Percentiles rank a stretch among this genome's conserved stretches.
phyloP scores from a whole-genome alignment of 345 rosid genomes.

The Citrus medica region DNA sequence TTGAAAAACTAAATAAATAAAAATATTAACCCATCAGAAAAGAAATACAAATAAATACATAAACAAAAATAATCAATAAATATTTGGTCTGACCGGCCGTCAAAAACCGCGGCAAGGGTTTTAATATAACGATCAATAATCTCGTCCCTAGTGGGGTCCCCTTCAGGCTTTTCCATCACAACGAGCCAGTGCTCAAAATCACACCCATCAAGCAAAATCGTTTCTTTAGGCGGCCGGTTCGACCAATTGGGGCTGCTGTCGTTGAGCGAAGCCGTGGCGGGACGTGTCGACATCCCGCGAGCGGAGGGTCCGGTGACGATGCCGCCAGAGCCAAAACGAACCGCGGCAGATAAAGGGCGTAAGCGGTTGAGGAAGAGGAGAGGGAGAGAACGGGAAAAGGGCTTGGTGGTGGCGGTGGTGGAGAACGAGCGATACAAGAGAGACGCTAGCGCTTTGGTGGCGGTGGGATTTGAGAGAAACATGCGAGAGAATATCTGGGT shows the following conservation, averaged over 20 bases:
- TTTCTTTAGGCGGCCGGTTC: slow-evolving; percentile 87
- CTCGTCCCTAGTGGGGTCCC: slow-evolving; percentile 75
- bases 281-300: slow-evolving; percentile 39
- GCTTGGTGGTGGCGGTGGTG: slow-evolving; percentile 8
- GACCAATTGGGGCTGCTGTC: slow-evolving; percentile 87
- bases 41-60: not conserved
- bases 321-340: slow-evolving; percentile 12
- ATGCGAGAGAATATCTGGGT: slow-evolving; percentile 34
- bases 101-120: slow-evolving; percentile 62
- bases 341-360: slow-evolving; percentile 17
- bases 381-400: slow-evolving; percentile 6
- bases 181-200: slow-evolving; percentile 97
- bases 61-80: not conserved
- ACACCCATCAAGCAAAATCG: slow-evolving; percentile 86
- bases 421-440: slow-evolving; percentile 25
- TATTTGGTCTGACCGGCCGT: slow-evolving; percentile 60
- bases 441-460: slow-evolving; percentile 25
- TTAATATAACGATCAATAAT: slow-evolving; percentile 75
- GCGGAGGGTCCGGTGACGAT: slow-evolving; percentile 16
- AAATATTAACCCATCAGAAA: not conserved
- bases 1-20: not conserved
- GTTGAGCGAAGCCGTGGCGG: slow-evolving; percentile 61
- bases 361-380: slow-evolving; percentile 16
- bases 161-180: slow-evolving; percentile 68
- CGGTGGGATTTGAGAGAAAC: slow-evolving; percentile 30